phyloP scores from a whole-genome alignment of 2,329 filamentous ascomycete genomes.

The Fusarium sp. region DNA sequence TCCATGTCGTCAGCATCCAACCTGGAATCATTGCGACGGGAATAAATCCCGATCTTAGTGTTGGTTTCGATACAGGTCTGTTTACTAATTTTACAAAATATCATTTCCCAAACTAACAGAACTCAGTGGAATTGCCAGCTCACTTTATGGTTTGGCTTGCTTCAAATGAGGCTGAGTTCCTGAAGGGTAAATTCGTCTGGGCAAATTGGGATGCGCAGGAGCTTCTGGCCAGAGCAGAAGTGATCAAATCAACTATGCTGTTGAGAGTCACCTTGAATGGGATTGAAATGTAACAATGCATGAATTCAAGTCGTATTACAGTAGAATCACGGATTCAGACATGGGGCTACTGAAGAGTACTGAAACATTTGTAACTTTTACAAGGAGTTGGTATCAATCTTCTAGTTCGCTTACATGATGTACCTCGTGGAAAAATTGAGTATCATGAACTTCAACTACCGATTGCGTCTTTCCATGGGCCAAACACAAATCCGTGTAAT shows the following conservation, averaged over 20 bases:
- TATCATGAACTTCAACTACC: neutral
- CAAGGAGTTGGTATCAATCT: rapidly evolving
- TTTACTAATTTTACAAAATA: rapidly evolving
- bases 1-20: slow-evolving; percentile 52
- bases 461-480: too few species aligned
- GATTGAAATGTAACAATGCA: neutral
- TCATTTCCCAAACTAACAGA: rapidly evolving
- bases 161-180: neutral
- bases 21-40: slow-evolving; percentile 54
- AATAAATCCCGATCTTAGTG: slow-evolving; percentile 30
- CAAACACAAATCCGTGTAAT: too few species aligned
- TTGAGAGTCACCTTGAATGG: neutral
- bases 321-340: too few species aligned
- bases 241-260: neutral
- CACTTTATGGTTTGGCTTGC: slow-evolving; percentile 21
- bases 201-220: slow-evolving; percentile 12
- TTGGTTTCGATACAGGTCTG: slow-evolving; percentile 1
- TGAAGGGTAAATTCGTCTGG: slow-evolving; percentile 6
- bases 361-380: neutral
- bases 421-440: too few species aligned
- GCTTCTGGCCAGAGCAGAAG: neutral
- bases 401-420: too few species aligned
- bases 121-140: slow-evolving; percentile 5
- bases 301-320: neutral
- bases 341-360: too few species aligned